Conservation (phyloP, 768 basidiomycete species). For the Tephrocybe sp. region DNA sequence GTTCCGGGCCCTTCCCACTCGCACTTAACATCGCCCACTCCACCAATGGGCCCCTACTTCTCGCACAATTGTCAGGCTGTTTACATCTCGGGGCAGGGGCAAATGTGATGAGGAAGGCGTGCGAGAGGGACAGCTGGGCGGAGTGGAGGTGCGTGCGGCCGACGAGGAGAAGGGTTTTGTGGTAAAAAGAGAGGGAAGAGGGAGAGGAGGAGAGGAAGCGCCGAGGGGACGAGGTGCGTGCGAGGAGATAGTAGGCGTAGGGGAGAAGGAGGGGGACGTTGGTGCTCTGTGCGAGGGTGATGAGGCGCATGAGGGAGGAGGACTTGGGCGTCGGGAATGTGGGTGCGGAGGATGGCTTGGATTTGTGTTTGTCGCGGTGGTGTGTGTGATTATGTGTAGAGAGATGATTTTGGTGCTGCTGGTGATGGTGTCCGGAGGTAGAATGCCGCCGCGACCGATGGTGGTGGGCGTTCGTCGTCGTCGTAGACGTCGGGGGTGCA, state of each 20-base stretch:
- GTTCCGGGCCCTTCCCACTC: slow-evolving; percentile 30
- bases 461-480: background rate
- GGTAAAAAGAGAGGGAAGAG: slow-evolving; percentile 35
- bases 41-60: slow-evolving; percentile 37
- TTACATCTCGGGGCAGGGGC: slow-evolving; percentile 30
- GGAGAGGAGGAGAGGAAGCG: slow-evolving; percentile 36
- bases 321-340: slow-evolving; percentile 9
- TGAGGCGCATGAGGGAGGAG: slow-evolving; percentile 43
- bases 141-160: slow-evolving; percentile 40
- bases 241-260: slow-evolving; percentile 50
- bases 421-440: background rate
- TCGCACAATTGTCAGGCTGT: slow-evolving; percentile 28
- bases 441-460: background rate
- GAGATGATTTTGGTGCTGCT: background rate
- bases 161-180: slow-evolving; percentile 38
- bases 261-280: slow-evolving; percentile 42
- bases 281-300: slow-evolving; percentile 41
- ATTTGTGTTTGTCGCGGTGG: background rate
- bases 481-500: background rate
- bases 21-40: slow-evolving; percentile 45
- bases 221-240: slow-evolving; percentile 33
- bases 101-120: slow-evolving; percentile 42
- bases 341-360: background rate
- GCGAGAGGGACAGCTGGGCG: slow-evolving; percentile 41
- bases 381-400: background rate